Evolutionary conservation across 1,139 yeast species (phyloP), one percentile per base, ranked within the genome.

Genomic region (Yamadazyma conglobata): DNA sequence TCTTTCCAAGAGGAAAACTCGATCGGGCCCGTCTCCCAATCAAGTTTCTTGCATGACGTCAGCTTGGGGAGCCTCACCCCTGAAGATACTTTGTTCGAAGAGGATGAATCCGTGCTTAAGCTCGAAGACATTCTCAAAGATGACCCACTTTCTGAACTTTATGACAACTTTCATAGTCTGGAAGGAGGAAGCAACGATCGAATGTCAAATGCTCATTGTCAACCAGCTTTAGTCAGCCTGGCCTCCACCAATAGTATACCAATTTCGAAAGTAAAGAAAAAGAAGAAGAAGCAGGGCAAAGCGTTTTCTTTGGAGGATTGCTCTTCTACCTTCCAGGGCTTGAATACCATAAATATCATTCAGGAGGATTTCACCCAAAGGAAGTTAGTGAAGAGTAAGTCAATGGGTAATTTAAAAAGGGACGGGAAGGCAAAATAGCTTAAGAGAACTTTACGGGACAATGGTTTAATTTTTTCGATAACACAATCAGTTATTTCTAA

Each of bases 221-320:
- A 20, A 6, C 19, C 21, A 3, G 11, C 10, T 10, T 12, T n/a
- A n/a, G n/a, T n/a, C n/a, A n/a, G n/a, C n/a, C n/a, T n/a, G n/a
- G n/a, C n/a, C n/a, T n/a, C n/a, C n/a, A n/a, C n/a, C n/a, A n/a
- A 11, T 15, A 27, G 26, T 16, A 10, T 16, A 8, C 24, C 24
- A 7, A 14, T 21, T n/a, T 10, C 25, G 9, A n/a, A 9, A 10
- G 19, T 26, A 7, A 30, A 24, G 19, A 29, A 24, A 11, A 22
- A 16, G 21, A 27, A 10, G 32, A 32, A 33, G 38, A 26, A 23
- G 35, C 33, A 27, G 41, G 10, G n/a, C 6, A 25, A 44, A 19
- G 33, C 35, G 23, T 42, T 56, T 31, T 52, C 61, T 4, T 44
- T 57, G 24, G 53, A 52, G 30, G 63, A 56, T 13, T 55, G 56